Base-by-base conservation (phyloP, 2,329 filamentous ascomycete genomes). In the Xylariaceae sp. region DNA sequence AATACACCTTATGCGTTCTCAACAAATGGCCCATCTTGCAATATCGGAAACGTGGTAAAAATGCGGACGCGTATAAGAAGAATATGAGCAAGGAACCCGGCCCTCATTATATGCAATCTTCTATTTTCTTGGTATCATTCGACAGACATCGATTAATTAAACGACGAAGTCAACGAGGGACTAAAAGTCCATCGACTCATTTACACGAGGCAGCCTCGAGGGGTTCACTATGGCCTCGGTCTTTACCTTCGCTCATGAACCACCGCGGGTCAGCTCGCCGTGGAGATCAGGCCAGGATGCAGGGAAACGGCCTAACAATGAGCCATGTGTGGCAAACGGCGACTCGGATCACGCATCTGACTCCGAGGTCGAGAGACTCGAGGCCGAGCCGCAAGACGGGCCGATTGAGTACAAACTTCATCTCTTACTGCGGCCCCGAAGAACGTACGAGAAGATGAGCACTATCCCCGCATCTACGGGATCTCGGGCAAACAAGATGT, bases 391-490 rank as follows among this genome's bases (percentile, higher is more conserved):
- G 4, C 91, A 97, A 68, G 87, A 95, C 60, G 94, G 94, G 0
- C 91, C 94, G 19, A 95, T 89, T 0, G 94, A 99, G 72, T 99
- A 99, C 74, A 99, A 99, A 71, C 74, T 99, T 43, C 94, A 97
- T 72, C 76, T 99, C 4, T 79, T 97, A 5, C 75, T 96, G 50
- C 84, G 91, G 37, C 85, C 88, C 12, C 81, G 92, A 55, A 81
- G 90, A 58, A 83, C 81, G 5, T 95, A 91, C 70, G 79, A 78
- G 37, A 81, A 79, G 34, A 86, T 86, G 68, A 91, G 84, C 61
- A 95, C 90, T 1, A 76, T 69, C 3, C 54, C 60, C 26, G 60
- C 60, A 26, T 62, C 68, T 30, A 58, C 65, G 1, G 69, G 68
- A 19, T 70, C 69, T 19, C 68, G 66, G 47, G 32, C 66, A 66